Conservation (phyloP, 1,284 basidiomycete species). For the Leccinum variabile region DNA sequence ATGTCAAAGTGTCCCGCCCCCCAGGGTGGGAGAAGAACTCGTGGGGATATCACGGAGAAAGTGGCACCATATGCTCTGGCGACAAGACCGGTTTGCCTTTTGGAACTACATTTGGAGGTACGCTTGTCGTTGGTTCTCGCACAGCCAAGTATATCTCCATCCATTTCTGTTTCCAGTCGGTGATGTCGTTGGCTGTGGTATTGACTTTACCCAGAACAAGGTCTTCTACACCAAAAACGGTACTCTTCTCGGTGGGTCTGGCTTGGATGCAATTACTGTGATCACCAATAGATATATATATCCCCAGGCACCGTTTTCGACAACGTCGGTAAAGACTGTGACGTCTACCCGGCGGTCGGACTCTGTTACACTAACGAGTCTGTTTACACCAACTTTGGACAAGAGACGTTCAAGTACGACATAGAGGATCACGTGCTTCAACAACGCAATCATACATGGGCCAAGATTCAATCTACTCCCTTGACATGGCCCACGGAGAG, state of each 20-base stretch:
- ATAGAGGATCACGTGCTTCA: constrained; percentile 80
- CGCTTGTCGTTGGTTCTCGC: constrained; percentile 27
- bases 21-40: constrained; percentile 89
- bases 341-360: constrained; percentile 84
- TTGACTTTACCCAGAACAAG: constrained; percentile 78
- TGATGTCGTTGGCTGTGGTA: constrained; percentile 85
- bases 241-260: constrained; percentile 61
- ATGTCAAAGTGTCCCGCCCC: constrained; percentile 69
- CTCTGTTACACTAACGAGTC: constrained; percentile 75
- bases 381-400: constrained; percentile 83
- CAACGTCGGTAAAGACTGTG: constrained; percentile 61
- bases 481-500: constrained; percentile 37
- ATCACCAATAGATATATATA: constrained; percentile 10
- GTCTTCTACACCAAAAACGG: constrained; percentile 94
- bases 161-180: constrained; percentile 50
- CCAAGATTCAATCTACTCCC: constrained; percentile 56
- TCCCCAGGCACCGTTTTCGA: constrained; percentile 66
- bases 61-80: constrained; percentile 76
- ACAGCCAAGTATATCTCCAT: constrained; percentile 1
- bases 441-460: constrained; percentile 62
- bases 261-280: constrained; percentile 5
- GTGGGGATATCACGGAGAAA: constrained; percentile 96
- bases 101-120: constrained; percentile 75
- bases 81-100: constrained; percentile 74
- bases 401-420: constrained; percentile 82